A percentile compares a stretch with the other conserved stretches of the same genome.
Conservation (phyloP, 805 yeast genomes). For the Wickerhamomyces queroliae region DNA sequence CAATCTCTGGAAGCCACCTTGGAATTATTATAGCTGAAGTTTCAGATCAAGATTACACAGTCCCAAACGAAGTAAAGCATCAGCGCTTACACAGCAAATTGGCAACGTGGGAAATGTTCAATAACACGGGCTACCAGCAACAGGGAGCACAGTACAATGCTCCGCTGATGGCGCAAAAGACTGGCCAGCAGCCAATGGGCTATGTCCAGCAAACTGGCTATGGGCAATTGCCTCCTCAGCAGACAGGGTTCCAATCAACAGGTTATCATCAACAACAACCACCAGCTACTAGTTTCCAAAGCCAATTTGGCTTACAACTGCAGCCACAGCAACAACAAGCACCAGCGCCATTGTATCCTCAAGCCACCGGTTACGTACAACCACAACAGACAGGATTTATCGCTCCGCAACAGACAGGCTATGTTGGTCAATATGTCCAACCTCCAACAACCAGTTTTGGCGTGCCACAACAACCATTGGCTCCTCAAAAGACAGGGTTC, state of each 20-base stretch:
- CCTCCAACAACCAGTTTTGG: too few relatives aligned
- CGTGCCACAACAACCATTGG: slow-evolving; percentile 29
- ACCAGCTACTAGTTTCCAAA: slow-evolving; percentile 8
- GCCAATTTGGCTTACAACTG: slow-evolving; percentile 4
- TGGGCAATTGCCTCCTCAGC: slow-evolving; percentile 18
- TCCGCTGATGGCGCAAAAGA: slow-evolving; percentile 10
- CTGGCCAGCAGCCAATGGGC: slow-evolving; percentile 14
- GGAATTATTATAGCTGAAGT: too few relatives aligned
- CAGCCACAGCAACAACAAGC: slow-evolving; percentile 12
- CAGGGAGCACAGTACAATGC: slow-evolving; percentile 1
- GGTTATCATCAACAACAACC: slow-evolving; percentile 14
- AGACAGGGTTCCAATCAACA: slow-evolving; percentile 21
- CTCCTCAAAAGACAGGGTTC: slow-evolving; percentile 37
- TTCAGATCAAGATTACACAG: too few relatives aligned
- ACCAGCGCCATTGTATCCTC: slow-evolving; percentile 2
- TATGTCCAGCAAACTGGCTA: slow-evolving; percentile 15
- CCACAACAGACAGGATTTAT: slow-evolving; percentile 15
- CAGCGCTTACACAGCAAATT: too few relatives aligned
- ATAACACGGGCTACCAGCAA: slow-evolving; percentile 6
- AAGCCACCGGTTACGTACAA: slow-evolving; percentile 8
- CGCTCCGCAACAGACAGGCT: slow-evolving; percentile 22
- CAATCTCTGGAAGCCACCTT: too few relatives aligned
- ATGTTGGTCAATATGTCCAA: too few relatives aligned
- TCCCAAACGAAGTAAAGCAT: too few relatives aligned
- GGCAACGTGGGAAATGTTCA: too few relatives aligned